A percentile compares a stretch with the other conserved stretches of the same genome.
These are phyloP conservation scores for Phytophthora constricta DNA, from an alignment of 352 stramenopile genomes.

Conservation along the genomic window DNA sequence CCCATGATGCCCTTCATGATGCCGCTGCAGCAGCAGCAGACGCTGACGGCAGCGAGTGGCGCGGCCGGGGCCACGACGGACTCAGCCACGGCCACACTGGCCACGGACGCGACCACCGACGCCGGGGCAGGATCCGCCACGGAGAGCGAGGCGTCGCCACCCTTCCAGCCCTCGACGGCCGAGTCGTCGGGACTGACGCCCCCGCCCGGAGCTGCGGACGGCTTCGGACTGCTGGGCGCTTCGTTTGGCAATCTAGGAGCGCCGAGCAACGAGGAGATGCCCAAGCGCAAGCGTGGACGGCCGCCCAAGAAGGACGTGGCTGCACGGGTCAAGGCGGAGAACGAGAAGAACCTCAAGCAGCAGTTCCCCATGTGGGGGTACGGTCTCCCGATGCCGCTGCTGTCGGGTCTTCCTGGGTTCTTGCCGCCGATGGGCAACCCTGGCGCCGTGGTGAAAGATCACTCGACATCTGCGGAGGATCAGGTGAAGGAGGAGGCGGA, in stretches of 20 bases:
- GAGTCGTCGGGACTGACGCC: conserved; percentile 37
- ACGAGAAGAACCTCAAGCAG: conserved; percentile 69
- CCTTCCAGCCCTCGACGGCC: conserved; percentile 28
- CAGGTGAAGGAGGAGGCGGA: conserved; percentile 35
- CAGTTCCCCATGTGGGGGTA: conserved; percentile 73
- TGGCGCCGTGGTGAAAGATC: conserved; percentile 40
- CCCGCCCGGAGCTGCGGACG: conserved; percentile 32
- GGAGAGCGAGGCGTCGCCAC: conserved; percentile 23
- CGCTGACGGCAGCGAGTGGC: conserved; percentile 7
- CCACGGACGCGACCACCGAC: conserved; percentile 5
- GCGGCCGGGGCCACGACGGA: background rate
- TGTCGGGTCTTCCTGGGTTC: conserved; percentile 53
- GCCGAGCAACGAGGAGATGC: conserved; percentile 54
- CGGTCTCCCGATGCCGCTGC: conserved; percentile 58
- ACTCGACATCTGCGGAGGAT: conserved; percentile 31
- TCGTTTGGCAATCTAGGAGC: conserved; percentile 27
- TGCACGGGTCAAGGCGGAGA: conserved; percentile 51
- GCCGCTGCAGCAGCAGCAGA: conserved; percentile 50
- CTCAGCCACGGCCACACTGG: background rate
- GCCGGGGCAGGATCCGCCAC: conserved; percentile 3
- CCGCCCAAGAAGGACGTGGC: conserved; percentile 74
- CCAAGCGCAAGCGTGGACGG: conserved; percentile 73
- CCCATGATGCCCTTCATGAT: conserved; percentile 83
- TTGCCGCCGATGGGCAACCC: conserved; percentile 38
- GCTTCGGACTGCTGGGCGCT: conserved; percentile 42